Base-by-base conservation (phyloP, 106 monocot species). In the Narthecium ossifragum region DNA sequence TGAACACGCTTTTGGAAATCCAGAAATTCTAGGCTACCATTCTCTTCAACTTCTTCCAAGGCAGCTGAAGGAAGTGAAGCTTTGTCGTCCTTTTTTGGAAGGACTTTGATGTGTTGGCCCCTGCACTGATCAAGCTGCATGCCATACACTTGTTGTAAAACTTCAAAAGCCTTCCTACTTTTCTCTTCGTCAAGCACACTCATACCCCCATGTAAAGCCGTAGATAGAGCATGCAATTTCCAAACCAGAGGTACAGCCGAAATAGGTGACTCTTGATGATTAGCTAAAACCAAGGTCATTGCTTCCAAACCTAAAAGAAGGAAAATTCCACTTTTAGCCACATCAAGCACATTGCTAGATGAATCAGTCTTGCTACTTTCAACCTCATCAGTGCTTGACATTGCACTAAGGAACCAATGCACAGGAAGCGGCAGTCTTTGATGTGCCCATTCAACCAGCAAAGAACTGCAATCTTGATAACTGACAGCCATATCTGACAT, bases 341-440 rank as follows among this genome's bases (percentile, higher is more conserved):
- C 62, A 60, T 79, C 70, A 63, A 67, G 34, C 57, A 28, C 34
- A 67, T 77, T 52, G 26, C 15, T 53, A 20, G 68, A 53, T 59
- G 69, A 67, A 43, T 8, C 18, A 3, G 40, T 58, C 34, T 14
- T 18, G 1, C 18, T 70, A 22, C 11, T 73, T 51, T 73, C 72
- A 31, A 9, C n/a, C 30, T 79, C 72, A 64, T 76, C 72, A 33
- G 70, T 53, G 34, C 66, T 39, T 25, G 75, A 77, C 8, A 86
- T 57, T 60, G 98, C 73, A 65, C 98, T 98, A 5, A 98, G 86
- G 69, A 88, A 73, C 91, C 98, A 98, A 77, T 91, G 86, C 7
- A 47, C 23, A 32, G 98, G 98, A 57, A 98, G 55, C 27, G 98
- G 98, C 40, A 98, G 62, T 63, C 83, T 90, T 68, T 98, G 98